Evolutionary conservation across 768 basidiomycete species (phyloP).

Genomic region (Suillus subalutaceus): DNA sequence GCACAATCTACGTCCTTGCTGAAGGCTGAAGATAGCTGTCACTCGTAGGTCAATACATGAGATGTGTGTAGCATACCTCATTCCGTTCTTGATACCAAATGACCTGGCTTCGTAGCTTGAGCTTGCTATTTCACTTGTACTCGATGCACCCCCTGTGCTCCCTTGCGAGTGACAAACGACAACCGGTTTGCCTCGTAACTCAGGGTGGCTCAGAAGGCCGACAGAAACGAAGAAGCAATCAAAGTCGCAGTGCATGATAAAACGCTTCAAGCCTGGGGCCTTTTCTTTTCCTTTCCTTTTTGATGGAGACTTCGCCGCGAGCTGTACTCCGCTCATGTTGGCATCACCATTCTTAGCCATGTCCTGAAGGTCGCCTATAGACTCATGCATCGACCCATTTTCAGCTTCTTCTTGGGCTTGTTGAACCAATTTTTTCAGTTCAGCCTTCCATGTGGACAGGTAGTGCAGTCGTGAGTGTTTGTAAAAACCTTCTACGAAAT

Average conservation of each 20-base stretch:
- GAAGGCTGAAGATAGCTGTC: conserved; percentile 51
- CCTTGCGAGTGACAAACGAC: conserved; percentile 97
- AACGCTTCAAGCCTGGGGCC: conserved; percentile 51
- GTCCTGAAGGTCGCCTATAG: background rate
- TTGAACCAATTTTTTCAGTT: conserved; percentile 77
- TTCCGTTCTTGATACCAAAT: conserved; percentile 90
- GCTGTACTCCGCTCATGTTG: conserved; percentile 57
- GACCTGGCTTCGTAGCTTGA: conserved; percentile 91
- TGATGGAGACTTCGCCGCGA: conserved; percentile 51
- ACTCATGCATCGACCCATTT: conserved; percentile 25
- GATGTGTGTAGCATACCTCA: conserved; percentile 64
- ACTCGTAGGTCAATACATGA: background rate
- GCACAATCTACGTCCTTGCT: conserved; percentile 79
- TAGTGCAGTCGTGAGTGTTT: conserved; percentile 92
- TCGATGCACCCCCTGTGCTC: conserved; percentile 65
- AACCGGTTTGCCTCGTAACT: conserved; percentile 84
- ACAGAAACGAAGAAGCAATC: conserved; percentile 97
- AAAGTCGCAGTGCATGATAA: conserved; percentile 94
- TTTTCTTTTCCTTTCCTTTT: conserved; percentile 56
- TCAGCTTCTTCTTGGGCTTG: conserved; percentile 79
- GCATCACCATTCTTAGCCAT: conserved; percentile 26
- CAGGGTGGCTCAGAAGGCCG: conserved; percentile 77
- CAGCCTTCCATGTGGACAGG: conserved; percentile 89
- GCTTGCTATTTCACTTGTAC: conserved; percentile 94
- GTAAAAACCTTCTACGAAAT: conserved; percentile 85